phyloP scores from a whole-genome alignment of 1,284 basidiomycete species.

The Megacollybia platyphylla region DNA sequence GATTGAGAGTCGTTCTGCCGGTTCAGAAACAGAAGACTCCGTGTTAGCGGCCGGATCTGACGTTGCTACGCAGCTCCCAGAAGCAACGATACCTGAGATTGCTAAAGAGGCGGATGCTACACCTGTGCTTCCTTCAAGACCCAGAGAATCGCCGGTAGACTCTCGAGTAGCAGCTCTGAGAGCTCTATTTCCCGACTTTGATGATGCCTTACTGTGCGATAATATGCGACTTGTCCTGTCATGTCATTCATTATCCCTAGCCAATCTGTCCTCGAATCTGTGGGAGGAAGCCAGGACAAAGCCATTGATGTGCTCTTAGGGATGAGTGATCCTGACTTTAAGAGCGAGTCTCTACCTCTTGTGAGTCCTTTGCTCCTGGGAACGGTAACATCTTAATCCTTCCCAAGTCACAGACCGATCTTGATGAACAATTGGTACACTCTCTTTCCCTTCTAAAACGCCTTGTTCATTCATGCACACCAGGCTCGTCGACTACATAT shows the following conservation, averaged over 20 bases:
- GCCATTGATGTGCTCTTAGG: slow-evolving; percentile 63
- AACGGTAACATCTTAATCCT: neutral
- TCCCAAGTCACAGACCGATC: slow-evolving; percentile 41
- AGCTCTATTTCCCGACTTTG: slow-evolving; percentile 72
- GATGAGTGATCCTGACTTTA: slow-evolving; percentile 72
- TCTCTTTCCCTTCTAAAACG: too few relatives aligned
- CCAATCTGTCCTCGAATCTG: slow-evolving; percentile 55
- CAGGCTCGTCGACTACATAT: slow-evolving; percentile 44
- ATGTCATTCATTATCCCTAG: slow-evolving; percentile 17
- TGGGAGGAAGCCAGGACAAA: slow-evolving; percentile 49
- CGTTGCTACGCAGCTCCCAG: neutral
- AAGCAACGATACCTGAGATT: neutral
- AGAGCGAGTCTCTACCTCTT: slow-evolving; percentile 15
- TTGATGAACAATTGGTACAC: slow-evolving; percentile 56
- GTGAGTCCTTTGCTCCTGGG: slow-evolving; percentile 3
- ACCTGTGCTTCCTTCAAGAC: neutral
- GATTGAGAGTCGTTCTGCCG: too few relatives aligned
- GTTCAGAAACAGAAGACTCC: too few relatives aligned
- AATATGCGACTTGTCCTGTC: neutral
- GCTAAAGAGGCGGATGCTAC: neutral
- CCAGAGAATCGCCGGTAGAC: slow-evolving; percentile 18
- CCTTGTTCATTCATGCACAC: too few relatives aligned
- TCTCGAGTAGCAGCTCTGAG: slow-evolving; percentile 42
- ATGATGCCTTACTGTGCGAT: slow-evolving; percentile 52
- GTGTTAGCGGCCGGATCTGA: too few relatives aligned